Evolutionary conservation across 495 filamentous ascomycete genomes (phyloP), one percentile per base, ranked within the genome.

Genomic region (Umbilicaria muhlenbergii): DNA sequence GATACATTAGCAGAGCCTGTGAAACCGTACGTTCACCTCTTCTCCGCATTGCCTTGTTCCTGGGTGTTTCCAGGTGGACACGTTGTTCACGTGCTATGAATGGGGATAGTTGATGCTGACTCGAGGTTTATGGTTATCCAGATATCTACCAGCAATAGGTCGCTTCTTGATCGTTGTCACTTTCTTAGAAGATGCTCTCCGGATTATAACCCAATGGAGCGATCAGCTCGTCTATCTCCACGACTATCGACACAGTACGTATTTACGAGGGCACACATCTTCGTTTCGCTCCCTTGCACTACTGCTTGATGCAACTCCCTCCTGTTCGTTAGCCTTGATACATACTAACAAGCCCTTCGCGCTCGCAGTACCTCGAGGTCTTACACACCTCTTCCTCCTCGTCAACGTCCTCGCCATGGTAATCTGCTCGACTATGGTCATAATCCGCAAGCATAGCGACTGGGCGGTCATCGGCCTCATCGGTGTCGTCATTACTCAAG

Each of bases 111-210:
- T 16, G 31, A 34, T 43, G 49, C 53, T 43, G 34, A 50, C 42
- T 2, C 15, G 21, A 14, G 11, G 36, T 33, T 11, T 11, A 11
- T 15, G 21, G 14, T 12, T 32, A 24, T 55, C 41, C 57, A 96
- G 89, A 51, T 94, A 92, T 55, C 72, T 98, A 14, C 91, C 91
- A 28, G 86, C 84, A 44, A 88, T 96, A 64, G 91, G 91, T 34
- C 83, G 91, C 36, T 96, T 96, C 65, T 67, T 98, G 51, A 98
- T 98, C 52, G 91, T 98, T 24, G 91, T 95, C 44, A 98, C 91
- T 49, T 98, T 98, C 69, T 72, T 98, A 47, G 91, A 98, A 65
- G 91, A 98, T 67, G 84, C 88, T 31, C 66, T 98, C 34, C 76
- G 91, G 60, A 98, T 98, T 58, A 69, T 96, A 56, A 96, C 92